A percentile compares a stretch with the other conserved stretches of the same genome.
Evolutionary conservation across 805 yeast genomes (phyloP).

Genomic region (Wickerhamiella allomyrinae): DNA sequence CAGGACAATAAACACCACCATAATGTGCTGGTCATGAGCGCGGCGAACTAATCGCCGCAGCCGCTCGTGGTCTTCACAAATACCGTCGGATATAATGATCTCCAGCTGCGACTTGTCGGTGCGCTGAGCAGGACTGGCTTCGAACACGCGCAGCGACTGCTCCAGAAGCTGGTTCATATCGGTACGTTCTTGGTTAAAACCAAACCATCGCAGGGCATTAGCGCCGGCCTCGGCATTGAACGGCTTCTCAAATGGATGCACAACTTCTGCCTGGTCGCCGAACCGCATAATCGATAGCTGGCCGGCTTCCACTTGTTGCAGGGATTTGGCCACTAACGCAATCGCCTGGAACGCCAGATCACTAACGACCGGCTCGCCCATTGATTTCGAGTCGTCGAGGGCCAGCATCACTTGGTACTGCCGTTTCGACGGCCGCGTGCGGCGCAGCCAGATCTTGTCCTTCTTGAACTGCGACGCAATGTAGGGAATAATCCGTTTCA

Average conservation of each 20-base stretch:
- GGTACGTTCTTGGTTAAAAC: slow-evolving; percentile 77
- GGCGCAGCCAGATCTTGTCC: slow-evolving; percentile 94
- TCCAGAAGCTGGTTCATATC: slow-evolving; percentile 63
- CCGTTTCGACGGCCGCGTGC: slow-evolving; percentile 95
- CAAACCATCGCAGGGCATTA: slow-evolving; percentile 71
- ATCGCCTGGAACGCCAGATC: slow-evolving; percentile 89
- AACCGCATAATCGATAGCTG: slow-evolving; percentile 80
- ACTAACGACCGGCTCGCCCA: slow-evolving; percentile 85
- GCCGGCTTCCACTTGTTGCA: slow-evolving; percentile 89
- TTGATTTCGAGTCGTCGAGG: slow-evolving; percentile 92
- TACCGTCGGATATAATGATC: slow-evolving; percentile 89
- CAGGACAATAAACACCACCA: slow-evolving; percentile 88
- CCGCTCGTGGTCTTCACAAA: slow-evolving; percentile 85
- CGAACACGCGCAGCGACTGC: slow-evolving; percentile 60
- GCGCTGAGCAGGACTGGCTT: slow-evolving; percentile 36
- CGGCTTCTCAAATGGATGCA: slow-evolving; percentile 80
- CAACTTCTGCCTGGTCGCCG: slow-evolving; percentile 70
- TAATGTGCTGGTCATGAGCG: slow-evolving; percentile 82
- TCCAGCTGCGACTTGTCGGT: slow-evolving; percentile 74
- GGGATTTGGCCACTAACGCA: slow-evolving; percentile 83
- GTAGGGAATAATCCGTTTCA: slow-evolving; percentile 95
- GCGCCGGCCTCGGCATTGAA: slow-evolving; percentile 78
- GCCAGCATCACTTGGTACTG: slow-evolving; percentile 96
- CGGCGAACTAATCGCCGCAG: slow-evolving; percentile 72
- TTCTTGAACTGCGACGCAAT: slow-evolving; percentile 95